Evolutionary conservation across 208 protist species (phyloP).

Genomic region (Wallacemonas sp.): DNA sequence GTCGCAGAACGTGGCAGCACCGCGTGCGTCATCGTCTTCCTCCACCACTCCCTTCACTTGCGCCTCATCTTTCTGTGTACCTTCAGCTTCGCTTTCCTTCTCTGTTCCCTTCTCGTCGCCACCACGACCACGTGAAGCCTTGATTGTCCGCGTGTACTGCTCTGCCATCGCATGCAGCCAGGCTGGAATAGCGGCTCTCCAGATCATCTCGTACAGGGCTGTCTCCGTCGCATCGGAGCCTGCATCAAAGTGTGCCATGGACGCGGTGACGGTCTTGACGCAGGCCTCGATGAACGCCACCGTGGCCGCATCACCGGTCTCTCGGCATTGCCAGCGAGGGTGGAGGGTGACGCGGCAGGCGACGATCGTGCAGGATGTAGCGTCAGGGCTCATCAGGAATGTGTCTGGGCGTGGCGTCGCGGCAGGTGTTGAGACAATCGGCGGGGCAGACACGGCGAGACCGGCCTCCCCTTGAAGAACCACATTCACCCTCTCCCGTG

Average conservation of each 20-base stretch:
- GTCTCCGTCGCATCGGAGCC: conserved; percentile 13
- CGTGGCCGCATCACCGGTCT: background rate
- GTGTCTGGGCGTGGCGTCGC: background rate
- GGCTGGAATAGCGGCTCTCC: conserved; percentile 42
- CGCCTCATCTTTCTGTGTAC: background rate
- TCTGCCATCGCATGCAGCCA: conserved; percentile 34
- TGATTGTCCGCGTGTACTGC: conserved; percentile 2
- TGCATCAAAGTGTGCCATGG: conserved; percentile 55
- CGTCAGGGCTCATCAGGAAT: conserved; percentile 53
- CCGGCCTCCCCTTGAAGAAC: conserved; percentile 44
- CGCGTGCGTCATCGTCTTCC: too few relatives aligned
- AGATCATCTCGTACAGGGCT: conserved; percentile 35
- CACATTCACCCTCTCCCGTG: conserved; percentile 24
- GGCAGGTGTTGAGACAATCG: background rate
- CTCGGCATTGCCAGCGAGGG: conserved; percentile 4
- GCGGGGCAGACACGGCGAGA: conserved; percentile 22
- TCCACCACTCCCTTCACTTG: too few relatives aligned
- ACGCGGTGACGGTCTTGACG: conserved; percentile 20
- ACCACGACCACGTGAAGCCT: background rate
- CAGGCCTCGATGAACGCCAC: conserved; percentile 10
- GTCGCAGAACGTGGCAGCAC: background rate
- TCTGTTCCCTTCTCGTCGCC: background rate
- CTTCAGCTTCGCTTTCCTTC: too few relatives aligned
- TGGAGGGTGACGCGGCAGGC: conserved; percentile 52
- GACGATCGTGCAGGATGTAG: conserved; percentile 58